Percentiles rank a stretch among this genome's conserved stretches.
Evolutionary conservation across 139 green algal species (phyloP).

Genomic region (Picochlorum sp.): DNA sequence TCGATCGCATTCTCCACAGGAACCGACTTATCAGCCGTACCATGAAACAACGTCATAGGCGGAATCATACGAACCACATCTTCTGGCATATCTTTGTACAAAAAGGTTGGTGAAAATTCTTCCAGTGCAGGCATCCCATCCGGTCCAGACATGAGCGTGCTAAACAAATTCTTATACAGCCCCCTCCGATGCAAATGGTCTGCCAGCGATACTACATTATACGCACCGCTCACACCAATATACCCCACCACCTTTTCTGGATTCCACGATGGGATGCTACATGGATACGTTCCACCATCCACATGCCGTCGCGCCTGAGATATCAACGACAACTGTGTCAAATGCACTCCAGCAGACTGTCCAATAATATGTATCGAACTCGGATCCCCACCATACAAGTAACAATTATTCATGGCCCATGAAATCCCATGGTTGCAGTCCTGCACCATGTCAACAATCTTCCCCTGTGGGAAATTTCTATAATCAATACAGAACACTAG

Average conservation of each 20-base stretch:
- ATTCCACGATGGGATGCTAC: constrained; percentile 41
- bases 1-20: constrained; percentile 47
- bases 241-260: constrained; percentile 25
- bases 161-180: constrained; percentile 59
- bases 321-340: constrained; percentile 63
- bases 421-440: constrained; percentile 82
- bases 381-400: constrained; percentile 64
- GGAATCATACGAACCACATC: constrained; percentile 32
- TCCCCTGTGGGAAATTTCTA: constrained; percentile 89
- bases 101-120: constrained; percentile 54
- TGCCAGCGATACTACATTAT: constrained; percentile 64
- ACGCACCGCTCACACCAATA: constrained; percentile 52
- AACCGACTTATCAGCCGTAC: constrained; percentile 65
- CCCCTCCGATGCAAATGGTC: constrained; percentile 72
- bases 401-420: constrained; percentile 68
- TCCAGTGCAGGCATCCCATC: constrained; percentile 37
- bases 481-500: constrained; percentile 90
- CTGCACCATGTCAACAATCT: constrained; percentile 76
- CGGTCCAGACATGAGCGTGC: constrained; percentile 36
- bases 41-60: constrained; percentile 69
- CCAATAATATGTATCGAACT: constrained; percentile 65
- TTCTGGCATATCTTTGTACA: constrained; percentile 23
- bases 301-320: constrained; percentile 40
- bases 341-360: constrained; percentile 81
- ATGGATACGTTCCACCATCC: constrained; percentile 6